Evolutionary conservation across 176 grass and related monocot species (phyloP), one percentile per base, ranked within the genome.

Genomic region (Triticum urartu): DNA sequence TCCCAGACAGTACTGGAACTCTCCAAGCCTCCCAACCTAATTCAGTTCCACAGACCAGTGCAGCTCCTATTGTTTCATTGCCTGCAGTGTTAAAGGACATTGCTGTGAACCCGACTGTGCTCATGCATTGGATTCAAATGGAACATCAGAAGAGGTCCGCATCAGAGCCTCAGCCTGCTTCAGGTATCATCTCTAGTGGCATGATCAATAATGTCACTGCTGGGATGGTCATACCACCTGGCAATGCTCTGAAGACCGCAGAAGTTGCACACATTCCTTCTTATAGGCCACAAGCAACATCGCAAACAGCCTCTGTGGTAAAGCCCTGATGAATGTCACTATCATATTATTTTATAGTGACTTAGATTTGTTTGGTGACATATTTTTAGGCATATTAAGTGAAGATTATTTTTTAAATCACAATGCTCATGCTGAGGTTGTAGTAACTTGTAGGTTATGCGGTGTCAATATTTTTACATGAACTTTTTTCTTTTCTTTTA

Each of bases 101-200:
- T 38, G 92, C 97, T 75, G 87, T 88, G 35, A 96, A 99, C 71
- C 92, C 97, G 22, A 69, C 92, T 66, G 82, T 96, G 79, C 78
- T 99, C 11, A 77, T 96, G 90, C 87, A 96, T 68, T 92, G 92
- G 82, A 75, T 96, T 75, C 90, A 96, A 91, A 90, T 91, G 78
- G 91, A 93, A 87, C 86, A 90, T 11, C 88, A 93, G 33, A 94
- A 99, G 82, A 84, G 74, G 78, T 85, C 86, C 77, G 80, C 92
- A 72, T 40, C 84, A 74, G 92, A 93, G 81, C 61, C 78, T 50
- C 90, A 92, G 79, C 84, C 24, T 90, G 79, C 28, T 67, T 79
- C 82, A 52, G 42, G 68, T 67, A 62, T 70, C 64, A 77, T 83
- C 69, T 77, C 84, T 83, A 81, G 50, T 89, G 80, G 71, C 47